Base-by-base conservation (phyloP, 179 eudicot species). In the Carnegiea gigantea region DNA sequence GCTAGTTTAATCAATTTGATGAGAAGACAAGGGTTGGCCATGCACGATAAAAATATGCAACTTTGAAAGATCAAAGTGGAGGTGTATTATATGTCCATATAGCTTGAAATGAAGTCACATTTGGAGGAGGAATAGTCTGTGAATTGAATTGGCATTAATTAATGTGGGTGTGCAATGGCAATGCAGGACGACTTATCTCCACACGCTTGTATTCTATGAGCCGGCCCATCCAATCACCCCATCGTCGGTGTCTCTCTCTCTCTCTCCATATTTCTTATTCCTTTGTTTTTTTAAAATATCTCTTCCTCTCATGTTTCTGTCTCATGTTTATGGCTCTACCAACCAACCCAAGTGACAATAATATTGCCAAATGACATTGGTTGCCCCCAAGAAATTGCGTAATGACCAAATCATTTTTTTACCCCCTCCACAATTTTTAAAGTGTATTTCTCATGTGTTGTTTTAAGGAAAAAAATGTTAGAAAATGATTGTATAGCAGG, bases 131-230 rank as follows among this genome's bases (percentile, higher is more conserved):
- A 54, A 54, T 54, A 54, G 62, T 54, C 3, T 20, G 3, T 18
- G 62, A 18, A 54, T 54, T 48, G 1, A 20, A 54, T 54, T 40
- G 28, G 9, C 2, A 62, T 62, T n/a, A 62, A 62, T 62, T 7
- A 62, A 62, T 23, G 30, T 13, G 57, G 20, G 5, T 0, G 5
- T 60, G n/a, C 23, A 60, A 60, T 18, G n/a, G 24, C 24, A 60
- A 60, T 60, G 65, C 73, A 38, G 78, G 44, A 44, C 74, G 48
- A 46, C 30, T 53, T 80, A 80, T 80, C 46, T 73, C 78, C 82
- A 80, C 78, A 57, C n/a, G 62, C 62, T 57, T 18, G 23, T 51
- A 51, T 51, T 51, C 18, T 57, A 20, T 20, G 62, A 57, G 62
- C 15, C 62, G 5, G 7, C 62, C 62, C 62, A 74, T 43, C 78